Base-by-base conservation (phyloP, 148 eudicot genomes). In the Vaccinium corymbosum region DNA sequence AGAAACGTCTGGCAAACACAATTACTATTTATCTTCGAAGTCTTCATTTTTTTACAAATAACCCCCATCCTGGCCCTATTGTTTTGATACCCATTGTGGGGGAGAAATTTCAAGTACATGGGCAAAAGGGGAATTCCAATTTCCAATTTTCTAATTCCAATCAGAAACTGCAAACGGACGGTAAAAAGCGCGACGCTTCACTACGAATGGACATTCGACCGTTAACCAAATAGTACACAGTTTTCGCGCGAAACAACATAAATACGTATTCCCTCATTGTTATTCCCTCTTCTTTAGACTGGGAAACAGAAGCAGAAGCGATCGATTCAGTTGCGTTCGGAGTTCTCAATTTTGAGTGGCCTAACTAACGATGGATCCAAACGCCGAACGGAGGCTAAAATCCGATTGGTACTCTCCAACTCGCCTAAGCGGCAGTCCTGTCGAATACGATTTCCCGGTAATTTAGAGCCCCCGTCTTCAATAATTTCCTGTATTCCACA, bases 391-490 rank as follows among this genome's bases (percentile, higher is more conserved):
- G 84, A 83, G 80, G 51, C 55, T 81, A 57, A 84, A 88, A 81
- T 79, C 88, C n/a, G 82, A 88, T 78, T 88, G 88, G 90, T 86
- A 86, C 82, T 88, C 90, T 78, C 90, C 90, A 20, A 86, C 86
- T 73, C 90, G 90, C 83, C 86, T 88, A 20, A 81, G 42, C 76
- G 68, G 77, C 85, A 86, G 83, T 46, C 88, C 90, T 5, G 64
- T 86, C 22, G 83, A 84, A 11, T 88, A 81, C 35, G 90, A 86
- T 55, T 88, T 88, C 74, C 88, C 85, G 83, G 90, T 86, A 81
- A 19, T 25, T 27, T 11, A 17, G 52, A 7, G 6, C 46, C 13
- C 35, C 15, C 59, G 46, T 35, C 53, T 57, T 79, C 51, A 38
- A 17, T 78, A 14, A 19, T 78, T 27, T 14, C 19, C 51, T 20